Base-by-base conservation (phyloP, 331 rosid species). In the Spiraea crenata region DNA sequence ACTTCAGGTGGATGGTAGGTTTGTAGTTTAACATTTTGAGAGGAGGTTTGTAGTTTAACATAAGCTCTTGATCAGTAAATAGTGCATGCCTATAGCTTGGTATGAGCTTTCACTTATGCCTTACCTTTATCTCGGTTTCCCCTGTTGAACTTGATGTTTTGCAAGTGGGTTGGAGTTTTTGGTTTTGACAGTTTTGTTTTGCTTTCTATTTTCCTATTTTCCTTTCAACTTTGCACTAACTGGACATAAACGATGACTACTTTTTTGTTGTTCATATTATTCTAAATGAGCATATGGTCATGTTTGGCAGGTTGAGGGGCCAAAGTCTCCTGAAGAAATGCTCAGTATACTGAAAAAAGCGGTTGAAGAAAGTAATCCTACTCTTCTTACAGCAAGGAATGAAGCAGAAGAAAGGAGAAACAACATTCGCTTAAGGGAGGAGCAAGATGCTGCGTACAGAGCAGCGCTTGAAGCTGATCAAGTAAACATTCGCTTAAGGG, bases 391-490 rank as follows among this genome's bases (percentile, higher is more conserved):
- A 0, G 98, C 93, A 31, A 88, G 98, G 83, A 82, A 75, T 78
- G 96, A 88, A 37, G 96, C 99, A 51, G 99, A 95, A 85, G 96
- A 95, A 89, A 88, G 99, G 74, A 80, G 63, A 64, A 91, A 60
- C 64, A 91, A 91, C 77, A 60, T 65, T 70, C 92, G 86, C 39
- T 82, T 95, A 80, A 89, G 99, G 76, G 98, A 95, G 83, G 99
- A 95, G 85, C 98, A 95, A 84, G 99, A 91, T 91, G 98, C 99
- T 78, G 99, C 99, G 49, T 95, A 82, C 75, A 86, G 96, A 85
- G 96, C 96, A 52, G 97, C 99, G 42, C 99, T 95, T 69, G 96
- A 95, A 87, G 97, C 99, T 44, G 99, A 95, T 86, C 99, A 89
- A 84, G 99, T 91, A 87, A n/a, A n/a, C n/a, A n/a, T n/a, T 70